Evolutionary conservation across 148 eudicot species (phyloP).

Genomic region (Rhododendron molle): DNA sequence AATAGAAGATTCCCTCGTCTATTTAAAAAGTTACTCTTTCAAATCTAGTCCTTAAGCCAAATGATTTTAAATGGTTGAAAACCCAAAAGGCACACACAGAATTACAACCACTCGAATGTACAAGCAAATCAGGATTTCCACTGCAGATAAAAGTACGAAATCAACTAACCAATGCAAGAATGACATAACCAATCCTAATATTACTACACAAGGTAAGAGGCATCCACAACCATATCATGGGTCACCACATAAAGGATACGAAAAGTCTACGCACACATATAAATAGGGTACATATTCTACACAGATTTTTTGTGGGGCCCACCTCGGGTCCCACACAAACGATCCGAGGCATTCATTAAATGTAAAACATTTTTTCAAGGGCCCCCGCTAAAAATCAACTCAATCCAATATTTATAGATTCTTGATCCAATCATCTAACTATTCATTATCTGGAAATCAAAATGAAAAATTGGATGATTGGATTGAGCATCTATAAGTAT

Average conservation of each 20-base stretch:
- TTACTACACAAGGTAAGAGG: background rate
- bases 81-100: background rate
- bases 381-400: no score
- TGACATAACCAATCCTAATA: background rate
- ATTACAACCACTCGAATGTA: background rate
- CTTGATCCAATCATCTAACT: no score
- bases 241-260: background rate
- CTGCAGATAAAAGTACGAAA: background rate
- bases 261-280: no score
- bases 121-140: background rate
- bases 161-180: background rate
- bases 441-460: no score
- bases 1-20: background rate
- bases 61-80: background rate
- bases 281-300: no score
- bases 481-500: no score
- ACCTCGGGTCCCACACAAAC: no score
- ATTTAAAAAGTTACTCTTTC: background rate
- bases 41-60: background rate
- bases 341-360: no score
- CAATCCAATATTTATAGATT: no score
- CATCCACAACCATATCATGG: background rate
- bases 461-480: no score
- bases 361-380: no score
- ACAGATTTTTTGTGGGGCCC: no score